Percentiles rank a stretch among this genome's conserved stretches.
Conservation (phyloP, 257 asterid genomes). For the Apocynum venetum region DNA sequence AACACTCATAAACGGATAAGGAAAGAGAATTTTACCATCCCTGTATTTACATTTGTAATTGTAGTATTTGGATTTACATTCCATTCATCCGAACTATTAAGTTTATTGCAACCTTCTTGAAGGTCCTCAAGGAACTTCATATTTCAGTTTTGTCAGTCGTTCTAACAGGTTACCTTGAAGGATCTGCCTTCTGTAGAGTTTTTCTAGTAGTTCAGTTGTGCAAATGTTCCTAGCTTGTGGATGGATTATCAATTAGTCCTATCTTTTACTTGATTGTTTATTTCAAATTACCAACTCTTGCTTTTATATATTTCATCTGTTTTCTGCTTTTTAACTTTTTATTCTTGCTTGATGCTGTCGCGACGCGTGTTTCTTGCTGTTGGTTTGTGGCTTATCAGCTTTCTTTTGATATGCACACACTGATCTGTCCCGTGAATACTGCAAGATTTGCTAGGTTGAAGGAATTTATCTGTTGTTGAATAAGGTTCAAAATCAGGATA, state of each 20-base stretch:
- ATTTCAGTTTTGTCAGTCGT: slow-evolving; percentile 7
- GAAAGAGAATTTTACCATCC: slow-evolving; percentile 9
- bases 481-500: not conserved
- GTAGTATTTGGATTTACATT: slow-evolving; percentile 6
- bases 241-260: not conserved
- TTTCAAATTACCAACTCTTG: slow-evolving; percentile 1
- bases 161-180: not conserved
- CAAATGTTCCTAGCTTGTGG: not conserved
- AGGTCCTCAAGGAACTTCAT: slow-evolving; percentile 13
- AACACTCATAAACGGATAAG: slow-evolving; percentile 8
- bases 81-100: not conserved
- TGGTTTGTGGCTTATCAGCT: not conserved
- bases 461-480: not conserved
- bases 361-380: not conserved
- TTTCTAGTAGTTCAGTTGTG: not conserved
- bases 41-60: slow-evolving; percentile 18
- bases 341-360: not conserved
- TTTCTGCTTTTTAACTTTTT: not conserved
- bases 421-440: not conserved
- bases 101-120: slow-evolving; percentile 9
- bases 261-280: not conserved
- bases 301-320: not conserved
- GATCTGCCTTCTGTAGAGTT: slow-evolving; percentile 10
- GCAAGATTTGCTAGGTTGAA: not conserved
- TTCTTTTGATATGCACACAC: not conserved